Base-by-base conservation (phyloP, 148 eudicot genomes). In the Arbutus unedo region DNA sequence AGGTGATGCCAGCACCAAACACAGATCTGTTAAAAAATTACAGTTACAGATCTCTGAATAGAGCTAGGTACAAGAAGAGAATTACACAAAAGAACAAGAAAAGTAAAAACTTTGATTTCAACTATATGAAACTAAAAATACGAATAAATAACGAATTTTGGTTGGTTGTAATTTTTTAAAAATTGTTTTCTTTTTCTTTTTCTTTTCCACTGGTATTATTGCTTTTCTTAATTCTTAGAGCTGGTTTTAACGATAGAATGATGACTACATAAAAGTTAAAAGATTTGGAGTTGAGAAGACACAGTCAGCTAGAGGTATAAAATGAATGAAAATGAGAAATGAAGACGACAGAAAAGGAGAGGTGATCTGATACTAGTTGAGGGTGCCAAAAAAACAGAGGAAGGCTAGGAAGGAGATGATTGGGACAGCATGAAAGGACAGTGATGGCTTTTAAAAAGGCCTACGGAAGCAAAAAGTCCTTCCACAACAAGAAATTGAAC, bases 1-100 rank as follows among this genome's bases (percentile, higher is more conserved):
- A 96, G 89, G 87, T 96, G 98, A 91, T 96, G 97, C 99, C 99
- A 96, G 74, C 99, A 96, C 99, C 99, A 96, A 67, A 96, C 95
- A 91, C 99, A 96, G 73, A 96, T 91, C 99, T 96, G 91, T 44
- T 86, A n/a, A 78, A 41, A 57, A 8, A 13, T 25, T 55, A 77
- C 21, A 54, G 55, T 55, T 77, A 7, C 4, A 38, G 15, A 8
- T 7, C 60, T 16, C 2, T 11, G 9, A 1, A 15, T 25, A 50
- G 23, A 51, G 16, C 25, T 41, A 8, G 2, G 70, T 3, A 4
- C 70, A 9, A 64, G 70, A 1, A 14, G 8, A 68, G 16, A 70
- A 60, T 60, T 60, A 60, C 19, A 60, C 23, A 6, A 70, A 31
- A 31, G 45, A 41, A 15, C 48, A 43, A 70, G 16, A 5, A 14